Evolutionary conservation across 2,329 filamentous ascomycete species (phyloP), one percentile per base, ranked within the genome.

Genomic region (Triangularia verruculosa): DNA sequence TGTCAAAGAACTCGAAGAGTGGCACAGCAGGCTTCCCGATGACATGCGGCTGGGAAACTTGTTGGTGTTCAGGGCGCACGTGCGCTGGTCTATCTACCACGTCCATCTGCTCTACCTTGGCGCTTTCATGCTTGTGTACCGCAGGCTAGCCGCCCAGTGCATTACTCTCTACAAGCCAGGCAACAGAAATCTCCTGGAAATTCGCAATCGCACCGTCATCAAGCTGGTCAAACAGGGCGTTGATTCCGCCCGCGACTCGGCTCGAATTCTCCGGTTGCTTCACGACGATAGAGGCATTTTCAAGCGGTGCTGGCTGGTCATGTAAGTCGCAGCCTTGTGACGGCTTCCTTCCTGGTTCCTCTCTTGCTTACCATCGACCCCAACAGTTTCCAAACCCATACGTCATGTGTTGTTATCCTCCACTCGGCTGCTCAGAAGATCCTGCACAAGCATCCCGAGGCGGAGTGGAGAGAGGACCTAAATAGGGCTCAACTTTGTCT

Each of bases 21-120:
- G 74, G 74, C 69, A 74, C 24, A 61, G 57, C 7, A 64, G 65
- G 8, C 67, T 76, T 5, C 73, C 74, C 0, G 32, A 32, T 1
- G 28, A 64, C 5, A 68, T 75, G 28, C 68, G 68, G 2, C 62
- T 75, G 11, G 47, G 58, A 12, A 68, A 68, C 20, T 20, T 73
- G 7, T n/a, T n/a, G n/a, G n/a, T n/a, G n/a, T n/a, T 57, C 64
- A 2, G n/a, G n/a, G 57, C 59, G 1, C 54, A 62, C 12, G 67
- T 70, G 1, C 64, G 68, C 1, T 67, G 69, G 9, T 70, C 73
- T 2, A 67, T 72, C 9, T 73, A 68, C 57, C 70, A 75, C 57
- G 66, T 74, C 1, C 74, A 76, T 43, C 68, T 76, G 0, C 68
- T 76, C 1, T 73, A 76, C 43, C 66, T 74, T 3, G 74, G 73